A percentile compares a stretch with the other conserved stretches of the same genome.
These are phyloP conservation scores for Pseudocercospora crystallina DNA, from an alignment of 2,329 filamentous ascomycete species.

Conservation along the genomic window DNA sequence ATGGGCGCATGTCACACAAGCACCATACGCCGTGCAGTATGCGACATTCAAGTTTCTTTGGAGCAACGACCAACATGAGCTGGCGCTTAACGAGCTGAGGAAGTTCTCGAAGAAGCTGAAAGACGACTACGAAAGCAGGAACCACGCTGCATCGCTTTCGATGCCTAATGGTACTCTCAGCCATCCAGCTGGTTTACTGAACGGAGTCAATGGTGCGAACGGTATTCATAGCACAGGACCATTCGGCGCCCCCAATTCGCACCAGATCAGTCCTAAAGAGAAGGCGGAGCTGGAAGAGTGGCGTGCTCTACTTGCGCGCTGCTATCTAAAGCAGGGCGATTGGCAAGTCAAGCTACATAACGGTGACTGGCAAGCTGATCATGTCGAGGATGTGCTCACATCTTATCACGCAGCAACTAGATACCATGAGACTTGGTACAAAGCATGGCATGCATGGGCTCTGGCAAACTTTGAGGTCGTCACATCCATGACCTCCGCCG, in stretches of 20 bases:
- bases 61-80: conserved; percentile 72
- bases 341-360: conserved; percentile 87
- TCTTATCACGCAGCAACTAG: conserved; percentile 90
- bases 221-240: conserved; percentile 40
- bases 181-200: conserved; percentile 24
- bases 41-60: conserved; percentile 97
- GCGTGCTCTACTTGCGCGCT: conserved; percentile 80
- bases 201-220: conserved; percentile 39
- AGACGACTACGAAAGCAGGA: conserved; percentile 54
- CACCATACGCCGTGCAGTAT: conserved; percentile 82
- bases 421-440: conserved; percentile 95
- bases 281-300: conserved; percentile 55
- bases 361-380: conserved; percentile 83
- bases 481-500: conserved; percentile 70
- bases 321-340: conserved; percentile 92
- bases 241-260: conserved; percentile 29
- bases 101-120: conserved; percentile 62
- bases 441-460: conserved; percentile 99
- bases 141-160: conserved; percentile 32
- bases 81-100: conserved; percentile 59
- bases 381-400: conserved; percentile 83
- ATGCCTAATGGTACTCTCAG: too few species aligned
- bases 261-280: conserved; percentile 37
- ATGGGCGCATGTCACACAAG: conserved; percentile 39
- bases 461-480: conserved; percentile 98